These are phyloP conservation scores for Trichosanthes truncata DNA, from an alignment of 306 rosid genomes.

Conservation along the genomic window DNA sequence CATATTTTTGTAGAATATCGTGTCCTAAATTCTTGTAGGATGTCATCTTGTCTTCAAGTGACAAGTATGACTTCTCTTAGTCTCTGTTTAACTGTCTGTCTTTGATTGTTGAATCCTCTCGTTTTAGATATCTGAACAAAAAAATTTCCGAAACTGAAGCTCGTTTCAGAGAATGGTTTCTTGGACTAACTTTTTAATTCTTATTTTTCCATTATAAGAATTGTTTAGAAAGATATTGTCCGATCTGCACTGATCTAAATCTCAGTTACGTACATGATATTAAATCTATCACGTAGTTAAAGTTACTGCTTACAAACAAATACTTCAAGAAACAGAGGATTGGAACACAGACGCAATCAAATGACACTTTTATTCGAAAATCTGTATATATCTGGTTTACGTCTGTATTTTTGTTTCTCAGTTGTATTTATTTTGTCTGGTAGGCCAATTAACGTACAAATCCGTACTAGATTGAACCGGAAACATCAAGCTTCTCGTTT, in stretches of 20 bases:
- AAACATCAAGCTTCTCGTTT: background rate
- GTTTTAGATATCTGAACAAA: background rate
- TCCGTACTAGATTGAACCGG: background rate
- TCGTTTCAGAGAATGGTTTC: background rate
- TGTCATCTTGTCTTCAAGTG: slow-evolving; percentile 1
- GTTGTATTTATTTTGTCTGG: background rate
- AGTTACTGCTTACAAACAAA: background rate
- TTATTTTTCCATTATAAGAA: background rate
- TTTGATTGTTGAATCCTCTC: background rate
- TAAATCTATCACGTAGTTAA: background rate
- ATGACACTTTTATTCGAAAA: background rate
- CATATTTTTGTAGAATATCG: background rate
- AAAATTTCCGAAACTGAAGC: background rate
- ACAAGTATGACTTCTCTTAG: background rate
- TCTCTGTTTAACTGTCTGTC: background rate
- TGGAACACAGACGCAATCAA: background rate
- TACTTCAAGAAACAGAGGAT: background rate
- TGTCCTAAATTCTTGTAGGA: background rate
- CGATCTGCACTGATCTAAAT: background rate
- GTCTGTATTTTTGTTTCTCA: background rate
- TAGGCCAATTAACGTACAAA: slow-evolving; percentile 4
- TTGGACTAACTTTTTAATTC: background rate
- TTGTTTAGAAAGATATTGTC: background rate
- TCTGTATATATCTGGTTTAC: background rate
- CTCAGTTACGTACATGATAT: background rate